Evolutionary conservation across 768 basidiomycete species (phyloP).

Genomic region (Myochromella boudieri): DNA sequence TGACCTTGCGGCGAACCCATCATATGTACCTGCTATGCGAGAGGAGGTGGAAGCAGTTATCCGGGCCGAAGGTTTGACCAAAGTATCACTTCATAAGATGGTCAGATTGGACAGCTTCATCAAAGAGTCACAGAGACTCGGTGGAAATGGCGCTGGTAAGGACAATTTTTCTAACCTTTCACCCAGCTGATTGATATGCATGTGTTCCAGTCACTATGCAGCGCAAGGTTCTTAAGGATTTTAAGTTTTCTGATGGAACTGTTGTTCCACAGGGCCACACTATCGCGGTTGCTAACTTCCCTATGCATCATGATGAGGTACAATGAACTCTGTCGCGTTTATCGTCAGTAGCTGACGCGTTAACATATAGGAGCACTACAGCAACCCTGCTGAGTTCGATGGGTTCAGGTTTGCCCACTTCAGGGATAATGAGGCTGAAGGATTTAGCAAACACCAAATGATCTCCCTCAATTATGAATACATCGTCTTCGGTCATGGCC

Average conservation of each 20-base stretch:
- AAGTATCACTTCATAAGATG: slow-evolving; percentile 25
- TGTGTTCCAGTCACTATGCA: slow-evolving; percentile 16
- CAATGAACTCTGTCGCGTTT: not conserved
- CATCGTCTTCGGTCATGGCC: slow-evolving; percentile 9
- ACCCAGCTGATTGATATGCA: not conserved
- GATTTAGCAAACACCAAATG: slow-evolving; percentile 15
- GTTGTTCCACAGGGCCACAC: slow-evolving; percentile 34
- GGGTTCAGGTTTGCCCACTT: slow-evolving; percentile 35
- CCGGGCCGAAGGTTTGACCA: slow-evolving; percentile 30
- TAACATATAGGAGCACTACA: slow-evolving; percentile 15
- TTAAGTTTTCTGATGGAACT: slow-evolving; percentile 44
- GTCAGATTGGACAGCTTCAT: slow-evolving; percentile 43
- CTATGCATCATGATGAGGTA: slow-evolving; percentile 30
- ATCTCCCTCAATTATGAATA: slow-evolving; percentile 8
- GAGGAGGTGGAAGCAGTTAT: slow-evolving; percentile 42
- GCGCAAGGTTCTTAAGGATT: slow-evolving; percentile 35
- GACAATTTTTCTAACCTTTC: not conserved
- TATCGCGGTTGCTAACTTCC: slow-evolving; percentile 25
- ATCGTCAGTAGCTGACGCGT: not conserved
- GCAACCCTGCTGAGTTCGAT: slow-evolving; percentile 31
- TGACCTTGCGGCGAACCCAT: slow-evolving; percentile 34
- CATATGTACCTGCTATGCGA: slow-evolving; percentile 32
- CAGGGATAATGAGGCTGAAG: slow-evolving; percentile 21
- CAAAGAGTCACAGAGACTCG: slow-evolving; percentile 35
- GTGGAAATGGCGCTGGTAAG: slow-evolving; percentile 27